These are phyloP conservation scores for Microascus cirrosus DNA, from an alignment of 2,329 filamentous ascomycete genomes.

Conservation along the genomic window DNA sequence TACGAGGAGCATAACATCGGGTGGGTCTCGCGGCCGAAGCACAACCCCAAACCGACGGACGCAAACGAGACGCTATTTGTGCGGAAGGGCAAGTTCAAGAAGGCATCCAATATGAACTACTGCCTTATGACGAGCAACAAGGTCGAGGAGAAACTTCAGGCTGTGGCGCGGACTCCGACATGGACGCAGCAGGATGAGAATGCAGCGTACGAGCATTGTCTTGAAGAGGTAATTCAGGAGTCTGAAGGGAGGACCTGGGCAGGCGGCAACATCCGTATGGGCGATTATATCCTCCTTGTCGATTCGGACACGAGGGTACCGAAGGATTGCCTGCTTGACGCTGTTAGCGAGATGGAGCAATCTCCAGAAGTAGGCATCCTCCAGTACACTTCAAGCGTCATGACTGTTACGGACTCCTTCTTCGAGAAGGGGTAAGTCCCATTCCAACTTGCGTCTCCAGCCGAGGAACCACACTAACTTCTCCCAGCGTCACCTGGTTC, in stretches of 20 bases:
- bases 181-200: slow-evolving; percentile 32
- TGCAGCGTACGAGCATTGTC: slow-evolving; percentile 34
- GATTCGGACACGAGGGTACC: slow-evolving; percentile 62
- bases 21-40: slow-evolving; percentile 39
- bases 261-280: slow-evolving; percentile 48
- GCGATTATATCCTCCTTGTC: slow-evolving; percentile 54
- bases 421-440: slow-evolving; percentile 48
- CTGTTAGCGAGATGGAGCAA: slow-evolving; percentile 60
- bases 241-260: slow-evolving; percentile 42
- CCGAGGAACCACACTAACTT: slow-evolving; percentile 16
- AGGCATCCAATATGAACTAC: slow-evolving; percentile 60
- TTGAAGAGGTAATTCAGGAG: slow-evolving; percentile 38
- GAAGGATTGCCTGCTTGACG: slow-evolving; percentile 55
- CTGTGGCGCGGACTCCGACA: slow-evolving; percentile 28
- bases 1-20: slow-evolving; percentile 48
- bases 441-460: neutral
- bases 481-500: slow-evolving; percentile 58
- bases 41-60: slow-evolving; percentile 39
- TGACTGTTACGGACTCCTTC: slow-evolving; percentile 62
- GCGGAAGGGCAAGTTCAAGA: slow-evolving; percentile 51
- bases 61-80: slow-evolving; percentile 32
- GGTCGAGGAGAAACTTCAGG: slow-evolving; percentile 47
- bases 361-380: slow-evolving; percentile 61
- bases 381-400: slow-evolving; percentile 63
- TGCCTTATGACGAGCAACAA: slow-evolving; percentile 48